Conservation (phyloP, 495 filamentous ascomycete species). For the Aspergillus carlsbadensis region DNA sequence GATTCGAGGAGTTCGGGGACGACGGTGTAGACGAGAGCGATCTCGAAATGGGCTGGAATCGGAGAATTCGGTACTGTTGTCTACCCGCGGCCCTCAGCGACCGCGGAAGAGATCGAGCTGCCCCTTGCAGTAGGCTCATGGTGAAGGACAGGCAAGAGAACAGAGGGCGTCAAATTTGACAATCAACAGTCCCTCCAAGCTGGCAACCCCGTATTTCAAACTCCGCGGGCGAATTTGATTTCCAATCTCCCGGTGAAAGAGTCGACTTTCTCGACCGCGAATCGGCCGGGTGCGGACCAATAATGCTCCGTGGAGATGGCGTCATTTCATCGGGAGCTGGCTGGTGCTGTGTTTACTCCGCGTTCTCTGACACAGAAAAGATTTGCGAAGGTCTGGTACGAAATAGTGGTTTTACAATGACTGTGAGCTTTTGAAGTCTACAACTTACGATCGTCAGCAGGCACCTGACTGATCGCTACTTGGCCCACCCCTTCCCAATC, state of each 20-base stretch:
- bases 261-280: neutral
- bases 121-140: neutral
- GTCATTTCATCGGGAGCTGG: too few species aligned
- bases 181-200: neutral
- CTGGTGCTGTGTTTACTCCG: too few species aligned
- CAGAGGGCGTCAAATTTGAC: neutral
- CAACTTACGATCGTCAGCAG: too few species aligned
- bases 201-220: too few species aligned
- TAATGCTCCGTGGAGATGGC: neutral
- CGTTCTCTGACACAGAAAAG: too few species aligned
- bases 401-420: too few species aligned
- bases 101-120: neutral
- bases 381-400: too few species aligned
- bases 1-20: conserved; percentile 65
- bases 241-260: neutral
- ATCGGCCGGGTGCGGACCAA: neutral
- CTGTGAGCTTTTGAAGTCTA: too few species aligned
- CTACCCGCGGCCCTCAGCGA: conserved; percentile 1
- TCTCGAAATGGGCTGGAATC: conserved; percentile 10
- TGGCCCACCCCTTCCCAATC: too few species aligned
- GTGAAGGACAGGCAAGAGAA: neutral
- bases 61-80: neutral
- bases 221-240: too few species aligned
- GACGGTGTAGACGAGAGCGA: conserved; percentile 16
- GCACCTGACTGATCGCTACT: too few species aligned